Evolutionary conservation across 805 yeast species (phyloP), one percentile per base, ranked within the genome.

Genomic region (Suhomyces prunicola): DNA sequence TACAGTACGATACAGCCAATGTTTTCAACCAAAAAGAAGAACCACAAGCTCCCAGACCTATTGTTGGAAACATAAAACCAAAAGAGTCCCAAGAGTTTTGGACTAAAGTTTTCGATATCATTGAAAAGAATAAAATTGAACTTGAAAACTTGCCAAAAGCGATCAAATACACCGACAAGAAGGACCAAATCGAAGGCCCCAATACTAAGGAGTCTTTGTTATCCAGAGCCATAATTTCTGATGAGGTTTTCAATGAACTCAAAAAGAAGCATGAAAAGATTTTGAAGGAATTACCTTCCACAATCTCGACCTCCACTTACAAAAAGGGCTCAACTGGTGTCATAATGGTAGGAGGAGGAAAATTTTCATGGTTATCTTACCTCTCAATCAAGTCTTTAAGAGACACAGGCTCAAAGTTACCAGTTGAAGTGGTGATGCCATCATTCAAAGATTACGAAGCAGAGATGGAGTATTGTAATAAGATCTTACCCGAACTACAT

Each of bases 401-500:
- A 44, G 73, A 68, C 44, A 49, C 71, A 19, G 78, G 79, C 4
- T 72, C 76, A 2, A 58, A 59, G 23, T 60, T 73, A 24, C 79
- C 79, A 0, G 73, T 71, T 1, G 78, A 75, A 54, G 61, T 75
- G 13, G 59, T 75, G 17, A 58, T 75, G 57, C 77, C 78, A 7
- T 58, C 64, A 6, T 61, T 57, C 40, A 56, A 56, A 0, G 79
- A 74, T 51, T 72, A 64, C 54, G 69, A 71, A 44, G 50, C 52
- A 9, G 73, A 73, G 46, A 29, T 54, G 10, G 70, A 68, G 7
- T 68, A 66, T 53, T 75, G 62, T 64, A 83, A 81, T 22, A 70
- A 71, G 7, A 73, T 87, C 2, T 73, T 89, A 59, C 91, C 93
- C 0, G 60, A 65, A 19, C 68, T 85, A 52, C 80, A 84, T 54